phyloP scores from a whole-genome alignment of 257 asterid genomes.

The Salvia miltiorrhiza region DNA sequence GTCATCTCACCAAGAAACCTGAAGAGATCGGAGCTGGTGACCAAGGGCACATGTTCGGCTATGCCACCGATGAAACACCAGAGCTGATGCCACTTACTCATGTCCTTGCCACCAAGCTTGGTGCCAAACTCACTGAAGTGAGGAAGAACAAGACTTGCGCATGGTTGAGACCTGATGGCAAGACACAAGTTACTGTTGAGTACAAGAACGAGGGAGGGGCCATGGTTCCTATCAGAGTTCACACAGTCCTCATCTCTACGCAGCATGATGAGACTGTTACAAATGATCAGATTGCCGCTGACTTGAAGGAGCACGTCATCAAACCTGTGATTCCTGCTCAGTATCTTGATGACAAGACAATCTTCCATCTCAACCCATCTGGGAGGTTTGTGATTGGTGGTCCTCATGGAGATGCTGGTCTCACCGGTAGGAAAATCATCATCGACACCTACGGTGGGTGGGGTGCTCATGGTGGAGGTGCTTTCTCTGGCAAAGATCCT shows the following conservation, averaged over 20 bases:
- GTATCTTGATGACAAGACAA: conserved; percentile 63
- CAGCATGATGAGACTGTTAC: conserved; percentile 65
- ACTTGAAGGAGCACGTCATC: conserved; percentile 73
- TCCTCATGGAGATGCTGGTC: conserved; percentile 73
- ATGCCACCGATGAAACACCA: conserved; percentile 74
- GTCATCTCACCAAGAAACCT: conserved; percentile 67
- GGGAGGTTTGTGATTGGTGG: conserved; percentile 68
- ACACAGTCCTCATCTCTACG: conserved; percentile 68
- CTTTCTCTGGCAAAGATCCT: conserved; percentile 69
- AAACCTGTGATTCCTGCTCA: conserved; percentile 57
- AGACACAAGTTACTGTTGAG: conserved; percentile 74
- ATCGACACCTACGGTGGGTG: conserved; percentile 72
- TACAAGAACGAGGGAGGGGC: conserved; percentile 60
- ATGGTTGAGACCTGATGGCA: conserved; percentile 72
- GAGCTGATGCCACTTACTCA: conserved; percentile 75
- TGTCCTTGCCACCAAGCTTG: conserved; percentile 68
- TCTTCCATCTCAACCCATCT: conserved; percentile 72
- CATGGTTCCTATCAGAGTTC: conserved; percentile 65
- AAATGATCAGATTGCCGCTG: conserved; percentile 52
- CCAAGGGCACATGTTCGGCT: conserved; percentile 80
- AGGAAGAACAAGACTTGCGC: conserved; percentile 60
- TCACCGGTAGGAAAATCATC: conserved; percentile 59
- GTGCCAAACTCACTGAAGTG: conserved; percentile 61
- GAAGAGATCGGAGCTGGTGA: conserved; percentile 78
- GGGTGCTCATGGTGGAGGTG: conserved; percentile 83